Conservation (phyloP, 106 monocot species). For the Dioscorea alata region DNA sequence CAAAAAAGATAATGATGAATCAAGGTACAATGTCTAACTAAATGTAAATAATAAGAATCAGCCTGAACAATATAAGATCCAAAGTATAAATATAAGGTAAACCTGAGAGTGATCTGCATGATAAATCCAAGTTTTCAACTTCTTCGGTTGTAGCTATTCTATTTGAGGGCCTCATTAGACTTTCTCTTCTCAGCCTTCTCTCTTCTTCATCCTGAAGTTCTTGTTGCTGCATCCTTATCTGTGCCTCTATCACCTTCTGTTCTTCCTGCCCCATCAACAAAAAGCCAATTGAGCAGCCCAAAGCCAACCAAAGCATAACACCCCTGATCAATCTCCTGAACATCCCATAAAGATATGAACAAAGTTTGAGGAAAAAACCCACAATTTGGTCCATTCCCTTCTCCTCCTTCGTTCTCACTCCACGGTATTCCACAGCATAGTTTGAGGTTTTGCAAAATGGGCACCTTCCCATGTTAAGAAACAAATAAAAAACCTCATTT, state of each 20-base stretch:
- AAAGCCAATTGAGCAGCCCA: background rate
- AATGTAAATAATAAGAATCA: background rate
- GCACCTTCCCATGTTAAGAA: conserved; percentile 58
- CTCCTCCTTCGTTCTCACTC: conserved; percentile 77
- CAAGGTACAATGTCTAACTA: background rate
- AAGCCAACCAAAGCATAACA: too few species aligned
- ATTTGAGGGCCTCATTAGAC: conserved; percentile 25
- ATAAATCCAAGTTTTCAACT: conserved; percentile 34
- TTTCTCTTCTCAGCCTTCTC: conserved; percentile 43
- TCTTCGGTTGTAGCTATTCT: conserved; percentile 20
- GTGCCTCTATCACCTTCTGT: conserved; percentile 85
- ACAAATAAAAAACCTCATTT: too few species aligned
- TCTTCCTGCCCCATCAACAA: conserved; percentile 47
- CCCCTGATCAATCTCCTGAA: too few species aligned
- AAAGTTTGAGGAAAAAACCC: conserved; percentile 17
- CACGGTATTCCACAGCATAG: conserved; percentile 83
- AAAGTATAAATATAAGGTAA: background rate
- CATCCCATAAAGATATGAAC: background rate
- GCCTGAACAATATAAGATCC: too few species aligned
- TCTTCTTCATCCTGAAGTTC: conserved; percentile 61
- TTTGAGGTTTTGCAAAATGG: conserved; percentile 88
- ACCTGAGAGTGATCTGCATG: conserved; percentile 37
- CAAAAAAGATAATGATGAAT: background rate
- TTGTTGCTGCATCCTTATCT: conserved; percentile 73
- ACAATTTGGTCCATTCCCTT: conserved; percentile 82